Conservation (phyloP, 345 rosid species). For the Salix exigua region DNA sequence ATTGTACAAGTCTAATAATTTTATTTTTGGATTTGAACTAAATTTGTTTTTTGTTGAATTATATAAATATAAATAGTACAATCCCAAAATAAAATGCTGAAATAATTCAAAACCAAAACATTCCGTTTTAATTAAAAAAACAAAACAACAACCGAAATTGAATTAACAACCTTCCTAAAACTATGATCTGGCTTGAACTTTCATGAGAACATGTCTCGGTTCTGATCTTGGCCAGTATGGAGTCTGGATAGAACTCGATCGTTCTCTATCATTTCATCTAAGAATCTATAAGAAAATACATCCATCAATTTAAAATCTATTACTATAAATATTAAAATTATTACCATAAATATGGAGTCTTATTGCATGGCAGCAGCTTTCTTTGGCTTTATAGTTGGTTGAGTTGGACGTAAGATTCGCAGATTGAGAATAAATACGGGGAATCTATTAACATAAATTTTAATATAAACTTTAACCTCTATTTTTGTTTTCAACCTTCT, state of each 20-base stretch:
- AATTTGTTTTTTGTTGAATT: too few species aligned
- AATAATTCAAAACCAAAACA: too few species aligned
- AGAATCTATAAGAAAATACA: background rate
- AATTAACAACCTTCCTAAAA: too few species aligned
- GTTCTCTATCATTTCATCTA: background rate
- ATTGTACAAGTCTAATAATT: too few species aligned
- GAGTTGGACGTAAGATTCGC: background rate
- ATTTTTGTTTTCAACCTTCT: too few species aligned
- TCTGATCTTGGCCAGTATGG: background rate
- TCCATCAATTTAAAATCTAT: background rate
- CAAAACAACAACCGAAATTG: too few species aligned
- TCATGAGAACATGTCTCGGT: background rate
- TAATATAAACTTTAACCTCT: too few species aligned
- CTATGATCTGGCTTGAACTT: background rate
- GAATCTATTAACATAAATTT: too few species aligned
- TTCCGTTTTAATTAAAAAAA: too few species aligned
- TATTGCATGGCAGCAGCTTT: background rate
- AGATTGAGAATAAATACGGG: background rate
- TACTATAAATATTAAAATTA: background rate
- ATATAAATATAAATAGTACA: too few species aligned
- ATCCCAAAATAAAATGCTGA: accelerated
- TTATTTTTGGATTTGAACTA: too few species aligned
- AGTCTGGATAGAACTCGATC: background rate
- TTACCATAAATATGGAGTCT: background rate
- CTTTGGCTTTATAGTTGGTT: background rate